Conservation (phyloP, 108 stramenopile genomes). For the Cyclostephanos tholiformis region DNA sequence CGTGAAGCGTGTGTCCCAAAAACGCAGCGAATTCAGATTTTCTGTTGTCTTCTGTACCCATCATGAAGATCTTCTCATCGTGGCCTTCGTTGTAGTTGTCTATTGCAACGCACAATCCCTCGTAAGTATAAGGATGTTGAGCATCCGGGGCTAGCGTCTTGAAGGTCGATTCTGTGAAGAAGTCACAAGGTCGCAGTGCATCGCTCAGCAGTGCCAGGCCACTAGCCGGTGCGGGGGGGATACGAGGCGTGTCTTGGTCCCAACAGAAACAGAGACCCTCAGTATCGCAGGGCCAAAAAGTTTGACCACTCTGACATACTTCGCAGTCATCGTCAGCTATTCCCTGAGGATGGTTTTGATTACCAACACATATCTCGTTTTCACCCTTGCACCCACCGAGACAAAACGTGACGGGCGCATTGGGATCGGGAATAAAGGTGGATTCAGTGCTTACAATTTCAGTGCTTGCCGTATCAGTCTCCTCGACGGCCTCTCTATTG, state of each 20-base stretch:
- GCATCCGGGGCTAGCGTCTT: slow-evolving; percentile 38
- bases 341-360: slow-evolving; percentile 47
- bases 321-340: slow-evolving; percentile 36
- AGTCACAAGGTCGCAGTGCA: slow-evolving; percentile 45
- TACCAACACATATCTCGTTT: slow-evolving; percentile 45
- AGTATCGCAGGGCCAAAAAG: slow-evolving; percentile 51
- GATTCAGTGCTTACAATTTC: background rate
- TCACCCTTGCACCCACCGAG: slow-evolving; percentile 30
- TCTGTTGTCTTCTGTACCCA: slow-evolving; percentile 41
- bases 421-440: slow-evolving; percentile 1
- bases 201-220: slow-evolving; percentile 37
- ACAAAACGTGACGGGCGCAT: slow-evolving; percentile 40
- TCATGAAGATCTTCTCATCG: slow-evolving; percentile 52
- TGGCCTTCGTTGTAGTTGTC: slow-evolving; percentile 49
- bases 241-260: slow-evolving; percentile 39
- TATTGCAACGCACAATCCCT: slow-evolving; percentile 45
- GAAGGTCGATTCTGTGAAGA: slow-evolving; percentile 40
- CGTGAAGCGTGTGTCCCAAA: slow-evolving; percentile 41
- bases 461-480: background rate
- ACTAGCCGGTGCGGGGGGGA: slow-evolving; percentile 44
- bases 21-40: slow-evolving; percentile 45
- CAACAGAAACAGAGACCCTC: slow-evolving; percentile 54
- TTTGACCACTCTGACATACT: slow-evolving; percentile 34
- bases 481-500: slow-evolving; percentile 16
- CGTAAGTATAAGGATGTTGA: slow-evolving; percentile 42